These are phyloP conservation scores for Hirsutella thompsonii DNA, from an alignment of 2,329 filamentous ascomycete genomes.

Conservation along the genomic window DNA sequence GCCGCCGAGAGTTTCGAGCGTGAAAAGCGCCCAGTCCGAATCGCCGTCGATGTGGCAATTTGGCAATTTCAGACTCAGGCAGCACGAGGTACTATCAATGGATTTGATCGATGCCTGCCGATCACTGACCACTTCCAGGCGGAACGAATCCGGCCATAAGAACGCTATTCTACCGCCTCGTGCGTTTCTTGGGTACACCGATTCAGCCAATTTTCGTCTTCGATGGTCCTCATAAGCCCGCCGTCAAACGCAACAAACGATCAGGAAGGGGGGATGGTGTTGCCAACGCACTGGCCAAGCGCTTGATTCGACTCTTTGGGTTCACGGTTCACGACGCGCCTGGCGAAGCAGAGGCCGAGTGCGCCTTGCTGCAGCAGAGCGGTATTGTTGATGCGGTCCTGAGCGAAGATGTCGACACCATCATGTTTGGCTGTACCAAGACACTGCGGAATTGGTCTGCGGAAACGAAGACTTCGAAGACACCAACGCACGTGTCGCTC, in stretches of 20 bases:
- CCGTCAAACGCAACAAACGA: slow-evolving; percentile 77
- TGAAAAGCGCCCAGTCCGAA: slow-evolving; percentile 59
- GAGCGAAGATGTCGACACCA: slow-evolving; percentile 90
- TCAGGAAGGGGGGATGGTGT: slow-evolving; percentile 52
- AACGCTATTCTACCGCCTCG: slow-evolving; percentile 83
- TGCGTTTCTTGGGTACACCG: slow-evolving; percentile 62
- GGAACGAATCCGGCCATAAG: slow-evolving; percentile 82
- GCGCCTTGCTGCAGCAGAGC: slow-evolving; percentile 67
- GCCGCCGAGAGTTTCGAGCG: slow-evolving; percentile 64
- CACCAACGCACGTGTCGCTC: slow-evolving; percentile 74
- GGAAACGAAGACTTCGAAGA: slow-evolving; percentile 51
- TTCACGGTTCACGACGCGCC: slow-evolving; percentile 78
- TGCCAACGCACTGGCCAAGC: slow-evolving; percentile 66
- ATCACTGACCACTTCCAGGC: slow-evolving; percentile 28
- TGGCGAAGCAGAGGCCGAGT: slow-evolving; percentile 93
- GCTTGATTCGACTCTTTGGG: slow-evolving; percentile 71
- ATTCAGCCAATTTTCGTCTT: slow-evolving; percentile 85
- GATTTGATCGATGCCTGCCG: neutral
- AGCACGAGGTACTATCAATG: slow-evolving; percentile 43
- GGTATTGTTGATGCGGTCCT: slow-evolving; percentile 87
- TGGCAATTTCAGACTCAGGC: slow-evolving; percentile 94
- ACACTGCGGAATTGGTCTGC: slow-evolving; percentile 76
- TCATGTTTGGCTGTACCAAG: slow-evolving; percentile 85
- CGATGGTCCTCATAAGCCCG: slow-evolving; percentile 73
- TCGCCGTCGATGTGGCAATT: slow-evolving; percentile 91